Evolutionary conservation across 345 rosid species (phyloP), one percentile per base, ranked within the genome.

Genomic region (Bretschneidera sinensis): DNA sequence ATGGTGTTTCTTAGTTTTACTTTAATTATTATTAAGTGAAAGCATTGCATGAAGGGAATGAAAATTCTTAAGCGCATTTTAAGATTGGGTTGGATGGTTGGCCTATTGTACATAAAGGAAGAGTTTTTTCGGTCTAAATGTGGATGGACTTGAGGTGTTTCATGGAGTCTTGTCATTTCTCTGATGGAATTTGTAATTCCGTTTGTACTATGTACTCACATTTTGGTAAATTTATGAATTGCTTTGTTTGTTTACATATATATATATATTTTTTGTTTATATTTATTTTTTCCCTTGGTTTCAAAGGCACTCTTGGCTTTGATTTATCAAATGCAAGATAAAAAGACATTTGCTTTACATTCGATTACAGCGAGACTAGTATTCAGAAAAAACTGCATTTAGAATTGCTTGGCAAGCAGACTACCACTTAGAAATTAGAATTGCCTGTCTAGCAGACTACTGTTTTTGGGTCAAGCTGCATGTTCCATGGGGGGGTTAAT

Each of bases 21-120:
- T 69, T 25, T 47, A 53, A 25, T 63, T 51, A 20, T 22, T 52
- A 48, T 74, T 66, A 18, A 68, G 77, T 64, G 73, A 73, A 55
- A 65, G 48, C 59, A 70, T 48, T 8, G 20, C n/a, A 64, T 65
- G 77, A 59, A 59, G 63, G 62, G 59, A 77, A 71, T 59, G 50
- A 71, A 60, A 48, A 60, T 63, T 63, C 47, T 65, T 53, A 21
- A 39, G 63, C 24, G 55, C 56, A 58, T 62, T 22, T 25, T 52
- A 21, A 62, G 55, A 72, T 59, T 52, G 49, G 51, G 50, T 61
- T 70, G 64, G 61, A 62, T 63, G 65, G 77, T 63, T 77, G 80
- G 72, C 79, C 71, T 71, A 65, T 60, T 88, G 92, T 89, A 86
- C 84, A 86, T 84, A 88, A 74, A 55, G 59, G 71, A 69, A 43